phyloP scores from a whole-genome alignment of 2,329 filamentous ascomycete species.

The Apiospora kogelbergensis region DNA sequence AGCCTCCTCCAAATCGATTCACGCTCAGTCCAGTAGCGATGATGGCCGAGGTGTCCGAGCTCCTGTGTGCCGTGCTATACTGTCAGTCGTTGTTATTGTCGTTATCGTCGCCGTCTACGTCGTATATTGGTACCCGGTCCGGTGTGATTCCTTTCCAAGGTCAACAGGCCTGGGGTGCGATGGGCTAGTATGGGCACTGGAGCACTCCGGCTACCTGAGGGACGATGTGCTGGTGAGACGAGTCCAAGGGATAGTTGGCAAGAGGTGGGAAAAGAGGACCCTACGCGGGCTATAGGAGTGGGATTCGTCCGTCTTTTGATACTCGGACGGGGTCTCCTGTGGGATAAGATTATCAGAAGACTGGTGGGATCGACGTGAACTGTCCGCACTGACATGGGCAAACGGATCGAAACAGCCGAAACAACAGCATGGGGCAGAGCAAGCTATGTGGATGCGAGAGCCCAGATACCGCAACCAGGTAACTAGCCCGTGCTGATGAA shows the following conservation, averaged over 20 bases:
- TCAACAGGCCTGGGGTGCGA: not conserved
- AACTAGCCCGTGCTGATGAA: slow-evolving; percentile 20
- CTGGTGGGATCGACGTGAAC: slow-evolving; percentile 39
- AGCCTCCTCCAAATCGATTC: not conserved
- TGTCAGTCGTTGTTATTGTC: not conserved
- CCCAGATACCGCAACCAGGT: slow-evolving; percentile 20
- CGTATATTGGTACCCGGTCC: not conserved
- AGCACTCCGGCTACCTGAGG: slow-evolving; percentile 3
- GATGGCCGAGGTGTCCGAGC: not conserved
- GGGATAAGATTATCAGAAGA: slow-evolving; percentile 30
- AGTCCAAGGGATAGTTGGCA: not conserved
- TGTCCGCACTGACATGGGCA: slow-evolving; percentile 36
- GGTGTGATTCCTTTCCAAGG: not conserved
- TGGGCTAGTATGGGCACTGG: not conserved
- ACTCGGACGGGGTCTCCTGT: slow-evolving; percentile 15
- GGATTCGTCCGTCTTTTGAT: slow-evolving; percentile 25
- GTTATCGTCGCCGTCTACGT: not conserved
- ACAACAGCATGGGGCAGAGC: slow-evolving; percentile 33
- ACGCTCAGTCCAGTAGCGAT: not conserved
- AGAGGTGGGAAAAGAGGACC: slow-evolving; percentile 2
- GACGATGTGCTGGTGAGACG: slow-evolving; percentile 1
- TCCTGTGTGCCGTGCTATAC: not conserved
- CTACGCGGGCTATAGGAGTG: slow-evolving; percentile 12
- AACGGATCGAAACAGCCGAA: slow-evolving; percentile 41
- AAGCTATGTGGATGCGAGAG: slow-evolving; percentile 18